Evolutionary conservation across 805 yeast species (phyloP), one percentile per base, ranked within the genome.

Genomic region (Lipomyces oligophaga): DNA sequence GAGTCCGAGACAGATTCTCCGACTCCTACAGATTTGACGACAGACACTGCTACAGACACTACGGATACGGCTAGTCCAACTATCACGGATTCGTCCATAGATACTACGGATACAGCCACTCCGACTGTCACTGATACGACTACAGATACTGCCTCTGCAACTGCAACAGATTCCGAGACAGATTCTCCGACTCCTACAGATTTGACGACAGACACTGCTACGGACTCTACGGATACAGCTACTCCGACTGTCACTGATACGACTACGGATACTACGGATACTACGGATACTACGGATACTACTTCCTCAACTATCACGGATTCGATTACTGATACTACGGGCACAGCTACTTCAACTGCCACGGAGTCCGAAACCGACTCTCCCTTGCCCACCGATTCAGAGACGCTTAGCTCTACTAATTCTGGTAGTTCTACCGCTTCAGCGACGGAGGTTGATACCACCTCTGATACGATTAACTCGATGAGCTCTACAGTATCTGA

Each of bases 81-180:
- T 3, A 18, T 34, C 24, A 15, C 8, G n/a, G 34, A 13, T 11
- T n/a, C 16, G 19, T 11, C 15, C 4, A 24, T 11, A 34, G 26
- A 3, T 27, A 35, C 16, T 20, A 19, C 15, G 13, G 36, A 20
- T 8, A 2, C 22, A 15, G 41, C 16, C 13, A 25, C 44, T n/a
- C 21, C 33, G 4, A 41, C 44, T 2, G 41, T 31, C 16, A 30
- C 41, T 13, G 36, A 18, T 33, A 28, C 11, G 11, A 27, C 41
- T 16, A 37, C 25, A 36, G 26, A 4, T 11, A 27, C 1, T 11
- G n/a, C 25, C 11, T 33, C 43, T 31, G 16, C 43, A 21, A 33
- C 34, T 34, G 39, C 35, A 5, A 28, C 38, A 21, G 28, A 18
- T 20, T 24, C 43, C 5, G 36, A 16, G 5, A 10, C 34, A n/a